Evolutionary conservation across 768 basidiomycete genomes (phyloP).

Genomic region (Leccinum subtestaceum): DNA sequence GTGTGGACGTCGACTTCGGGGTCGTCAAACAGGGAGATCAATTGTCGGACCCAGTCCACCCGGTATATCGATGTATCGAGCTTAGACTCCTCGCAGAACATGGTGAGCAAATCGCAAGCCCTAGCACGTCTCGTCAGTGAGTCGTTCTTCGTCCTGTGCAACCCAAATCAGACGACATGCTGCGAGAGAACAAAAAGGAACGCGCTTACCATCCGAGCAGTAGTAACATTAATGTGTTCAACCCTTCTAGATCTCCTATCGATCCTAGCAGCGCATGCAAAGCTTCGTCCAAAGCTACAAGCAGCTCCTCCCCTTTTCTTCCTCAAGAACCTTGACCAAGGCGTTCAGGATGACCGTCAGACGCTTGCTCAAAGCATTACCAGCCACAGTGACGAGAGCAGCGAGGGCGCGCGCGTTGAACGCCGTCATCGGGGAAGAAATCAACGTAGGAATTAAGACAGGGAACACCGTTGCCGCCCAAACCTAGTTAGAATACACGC

Average conservation of each 20-base stretch:
- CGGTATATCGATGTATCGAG: slow-evolving; percentile 84
- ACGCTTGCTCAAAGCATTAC: slow-evolving; percentile 82
- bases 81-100: slow-evolving; percentile 81
- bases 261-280: slow-evolving; percentile 72
- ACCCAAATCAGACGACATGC: not conserved
- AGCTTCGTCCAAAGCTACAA: slow-evolving; percentile 69
- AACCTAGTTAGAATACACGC: slow-evolving; percentile 49
- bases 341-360: slow-evolving; percentile 76
- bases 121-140: slow-evolving; percentile 68
- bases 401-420: slow-evolving; percentile 94
- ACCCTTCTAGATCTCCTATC: slow-evolving; percentile 79
- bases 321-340: slow-evolving; percentile 75
- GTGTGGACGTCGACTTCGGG: slow-evolving; percentile 68
- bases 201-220: slow-evolving; percentile 81
- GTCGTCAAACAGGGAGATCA: slow-evolving; percentile 83
- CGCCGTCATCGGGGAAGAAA: slow-evolving; percentile 84
- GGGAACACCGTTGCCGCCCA: slow-evolving; percentile 96
- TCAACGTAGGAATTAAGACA: slow-evolving; percentile 90
- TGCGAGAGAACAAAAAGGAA: not conserved
- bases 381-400: slow-evolving; percentile 91
- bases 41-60: slow-evolving; percentile 91
- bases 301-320: slow-evolving; percentile 68
- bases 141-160: slow-evolving; percentile 74
- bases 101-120: slow-evolving; percentile 72
- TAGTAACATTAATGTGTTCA: slow-evolving; percentile 86